Base-by-base conservation (phyloP, 345 rosid genomes). In the Sonneratia alba region DNA sequence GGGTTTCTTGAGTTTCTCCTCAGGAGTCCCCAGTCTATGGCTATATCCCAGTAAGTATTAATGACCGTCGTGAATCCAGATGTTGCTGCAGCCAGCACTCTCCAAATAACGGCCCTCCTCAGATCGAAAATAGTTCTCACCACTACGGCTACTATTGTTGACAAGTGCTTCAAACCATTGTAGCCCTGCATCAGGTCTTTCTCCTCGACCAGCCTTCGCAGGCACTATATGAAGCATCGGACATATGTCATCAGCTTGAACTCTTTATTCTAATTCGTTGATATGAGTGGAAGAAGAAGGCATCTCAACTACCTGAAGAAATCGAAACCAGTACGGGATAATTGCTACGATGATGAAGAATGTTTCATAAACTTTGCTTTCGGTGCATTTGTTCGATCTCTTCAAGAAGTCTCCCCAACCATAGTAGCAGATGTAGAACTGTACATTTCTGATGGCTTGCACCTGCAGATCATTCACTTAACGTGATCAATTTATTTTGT, bases 21-120 rank as follows among this genome's bases (percentile, higher is more conserved):
- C 76, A 92, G 80, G 67, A 90, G 94, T 70, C 96, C 98, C 96
- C 98, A 88, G 45, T 90, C 96, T 10, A 75, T 77, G 61, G 84
- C 88, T 56, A 92, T 72, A 72, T 90, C 98, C 96, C 98, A 88
- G 22, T 88, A 87, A 19, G 89, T 84, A 48, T 68, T 81, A 70
- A 71, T 45, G 49, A 88, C 27, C 1, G 90, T 88, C 38, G 92
- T 91, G 67, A 85, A 57, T 66, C 64, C 83, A 24, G 96, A 87
- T 10, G 82, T 83, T 40, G 77, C 77, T 27, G 83, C 89, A 18
- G 91, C 85, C 51, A 84, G 22, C 2, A 84, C 85, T 78, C 77
- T 76, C 92, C 78, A 81, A 38, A 55, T 73, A 11, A 37, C 74
- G 47, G 78, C 81, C 69, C 1, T 69, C 51, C 67, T 77, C 47